Evolutionary conservation across 192 early-diverging fungal genomes (phyloP), one percentile per base, ranked within the genome.

Genomic region (Thamnidium elegans): DNA sequence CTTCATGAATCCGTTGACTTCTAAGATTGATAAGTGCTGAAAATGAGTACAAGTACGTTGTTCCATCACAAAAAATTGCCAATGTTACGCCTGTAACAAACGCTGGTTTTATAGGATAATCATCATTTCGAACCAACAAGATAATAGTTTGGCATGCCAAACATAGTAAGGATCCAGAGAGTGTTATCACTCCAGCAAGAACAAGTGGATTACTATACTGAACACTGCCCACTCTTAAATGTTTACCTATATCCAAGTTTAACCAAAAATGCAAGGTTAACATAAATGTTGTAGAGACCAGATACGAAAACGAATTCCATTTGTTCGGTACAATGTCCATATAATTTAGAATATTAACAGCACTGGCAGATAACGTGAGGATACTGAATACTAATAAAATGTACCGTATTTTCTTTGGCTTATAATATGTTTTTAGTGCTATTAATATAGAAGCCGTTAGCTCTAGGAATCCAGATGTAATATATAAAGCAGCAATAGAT

Each of bases 291-390:
- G 53, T 55, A 10, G 53, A 32, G 6, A 31, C 8, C 5, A 30
- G 14, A 9, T 55, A 55, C 3, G 32, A 15, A 9, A 55, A 34
- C 9, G 53, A 55, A 34, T 55, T 55, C 53, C 53, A 55, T n/a
- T 34, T 15, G 3, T 31, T 5, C 2, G 23, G 5, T n/a, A 34
- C 7, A 23, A 55, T 31, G 1, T 36, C 32, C 32, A n/a, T n/a
- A 55, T 55, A 55, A 10, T 7, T 34, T 21, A 55, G n/a, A 9
- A n/a, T 34, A 55, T 55, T 55, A 15, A 55, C 53, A 15, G 31
- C 7, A 34, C 30, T 34, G 3, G 30, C 53, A 14, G 53, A 31
- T 8, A 55, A 9, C 8, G 53, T 55, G 14, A 55, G 11, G 1
- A 55, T 1, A 55, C 53, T 34, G 30, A 55, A 55, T 2, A 55